These are phyloP conservation scores for Schizothecium vesticola DNA, from an alignment of 495 filamentous ascomycete genomes.

Conservation along the genomic window DNA sequence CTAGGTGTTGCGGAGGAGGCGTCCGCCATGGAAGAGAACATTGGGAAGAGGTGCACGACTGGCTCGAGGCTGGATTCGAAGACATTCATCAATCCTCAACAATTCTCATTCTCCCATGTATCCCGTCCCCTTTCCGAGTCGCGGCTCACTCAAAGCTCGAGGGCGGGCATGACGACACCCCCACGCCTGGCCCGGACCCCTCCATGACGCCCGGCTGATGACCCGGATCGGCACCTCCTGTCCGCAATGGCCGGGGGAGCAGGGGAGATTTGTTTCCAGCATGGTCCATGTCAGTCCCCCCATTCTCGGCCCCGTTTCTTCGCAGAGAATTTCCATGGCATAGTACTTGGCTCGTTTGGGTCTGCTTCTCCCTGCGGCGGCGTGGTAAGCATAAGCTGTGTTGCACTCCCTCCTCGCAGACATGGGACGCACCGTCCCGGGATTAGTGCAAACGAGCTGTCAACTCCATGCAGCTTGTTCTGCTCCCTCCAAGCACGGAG, in stretches of 20 bases:
- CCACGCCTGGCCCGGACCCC: not conserved
- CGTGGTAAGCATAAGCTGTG: not conserved
- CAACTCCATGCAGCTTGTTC: constrained; percentile 3
- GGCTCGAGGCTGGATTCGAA: no score
- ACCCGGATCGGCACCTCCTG: not conserved
- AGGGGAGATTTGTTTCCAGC: not conserved
- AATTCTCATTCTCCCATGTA: not conserved
- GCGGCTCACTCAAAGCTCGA: not conserved
- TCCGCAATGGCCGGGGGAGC: no score
- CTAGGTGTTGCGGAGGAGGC: not conserved
- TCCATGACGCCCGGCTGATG: not conserved
- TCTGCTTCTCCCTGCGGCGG: not conserved
- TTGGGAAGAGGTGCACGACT: no score
- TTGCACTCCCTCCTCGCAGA: not conserved
- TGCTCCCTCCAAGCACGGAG: not conserved
- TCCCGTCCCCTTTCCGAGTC: not conserved
- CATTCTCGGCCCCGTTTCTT: not conserved
- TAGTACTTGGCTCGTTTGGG: not conserved
- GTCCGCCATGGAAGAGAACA: not conserved
- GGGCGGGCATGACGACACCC: no score
- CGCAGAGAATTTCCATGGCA: not conserved
- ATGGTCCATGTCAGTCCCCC: not conserved
- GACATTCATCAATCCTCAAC: not conserved
- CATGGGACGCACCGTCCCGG: constrained; percentile 16
- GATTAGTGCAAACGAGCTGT: constrained; percentile 10